Base-by-base conservation (phyloP, 352 stramenopile genomes). In the Phytophthora agathidicida region DNA sequence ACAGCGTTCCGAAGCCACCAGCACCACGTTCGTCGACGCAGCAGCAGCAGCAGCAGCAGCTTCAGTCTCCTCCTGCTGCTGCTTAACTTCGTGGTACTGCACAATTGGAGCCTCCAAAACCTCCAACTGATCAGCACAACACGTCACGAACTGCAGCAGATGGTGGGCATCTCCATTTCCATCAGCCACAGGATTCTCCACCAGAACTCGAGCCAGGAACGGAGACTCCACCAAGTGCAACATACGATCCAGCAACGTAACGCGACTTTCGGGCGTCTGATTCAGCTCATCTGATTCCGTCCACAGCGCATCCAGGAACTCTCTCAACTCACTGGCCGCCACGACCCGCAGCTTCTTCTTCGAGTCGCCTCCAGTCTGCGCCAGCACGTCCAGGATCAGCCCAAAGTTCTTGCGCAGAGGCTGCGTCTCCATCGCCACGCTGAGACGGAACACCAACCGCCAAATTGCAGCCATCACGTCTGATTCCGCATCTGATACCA, bases 1-100 rank as follows among this genome's bases (percentile, higher is more conserved):
- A 60, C 78, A 91, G 23, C 84, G 84, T 47, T 94, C 82, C 2
- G 84, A 92, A 11, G 84, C 80, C 16, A 84, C n/a, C 11, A 94
- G 50, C 27, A 94, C 80, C 16, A 80, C 78, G 24, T 83, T 92
- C 6, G 80, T 89, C 22, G 83, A 82, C 3, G 65, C 38, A 22
- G 49, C 50, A 23, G 30, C 22, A 22, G 56, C 43, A 2, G 65
- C 38, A 22, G 49, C 50, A 23, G 30, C 22, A 22, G 56, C 43
- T 39, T 58, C 23, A 0, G 46, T 54, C 6, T 74, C 44, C 11
- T 71, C 53, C 47, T 60, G 7, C 10, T 28, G 47, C 45, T 59
- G 24, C 38, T 53, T 63, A 5, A 28, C 33, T 16, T 61, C 49
- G 31, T 74, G 71, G 42, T 80, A 89, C 19, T 69, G 54, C 8